Evolutionary conservation across 2,329 filamentous ascomycete genomes (phyloP), one percentile per base, ranked within the genome.

Genomic region (Epichloe sp.): DNA sequence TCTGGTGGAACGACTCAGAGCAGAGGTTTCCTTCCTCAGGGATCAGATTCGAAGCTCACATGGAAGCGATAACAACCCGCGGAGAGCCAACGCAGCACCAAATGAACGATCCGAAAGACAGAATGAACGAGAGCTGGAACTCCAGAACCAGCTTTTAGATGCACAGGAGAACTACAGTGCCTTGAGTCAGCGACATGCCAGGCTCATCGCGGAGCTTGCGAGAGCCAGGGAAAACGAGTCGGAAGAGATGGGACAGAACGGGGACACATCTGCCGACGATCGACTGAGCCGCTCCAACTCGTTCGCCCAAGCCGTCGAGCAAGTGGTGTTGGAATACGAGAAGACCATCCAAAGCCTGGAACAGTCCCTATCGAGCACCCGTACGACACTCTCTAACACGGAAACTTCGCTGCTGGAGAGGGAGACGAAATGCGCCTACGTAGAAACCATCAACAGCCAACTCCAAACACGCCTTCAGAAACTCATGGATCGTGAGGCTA

Each of bases 261-360:
- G 83, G 42, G 63, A 65, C 15, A 77, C 80, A 12, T 72, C 83
- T 15, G 87, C 83, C 50, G 88, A 91, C 63, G 90, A 96, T 64
- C 80, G 93, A 49, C 71, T 97, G 56, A 94, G 96, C 64, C 83
- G 93, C 41, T 98, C 94, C 17, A 95, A 94, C 64, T 94, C 88
- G 0, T 97, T 98, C 63, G 90, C 91, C 1, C 86, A 95, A 64
- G 91, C 91, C 31, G 91, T 98, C 19, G 93, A 98, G 62, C 87
- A 95, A 62, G 88, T 98, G 21, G 88, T 98, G 3, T 73, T 97
- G 47, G 93, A 98, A 68, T 98, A 98, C 64, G 94, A 98, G 66
- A 97, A 95, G 75, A 98, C 94, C 0, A 98, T 98, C 47, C 90
- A 97, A 65, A 85, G 81, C 49, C 77, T 98, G 15, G 93, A 98